Base-by-base conservation (phyloP, 352 stramenopile genomes). In the Globisporangium cylindrosporum region DNA sequence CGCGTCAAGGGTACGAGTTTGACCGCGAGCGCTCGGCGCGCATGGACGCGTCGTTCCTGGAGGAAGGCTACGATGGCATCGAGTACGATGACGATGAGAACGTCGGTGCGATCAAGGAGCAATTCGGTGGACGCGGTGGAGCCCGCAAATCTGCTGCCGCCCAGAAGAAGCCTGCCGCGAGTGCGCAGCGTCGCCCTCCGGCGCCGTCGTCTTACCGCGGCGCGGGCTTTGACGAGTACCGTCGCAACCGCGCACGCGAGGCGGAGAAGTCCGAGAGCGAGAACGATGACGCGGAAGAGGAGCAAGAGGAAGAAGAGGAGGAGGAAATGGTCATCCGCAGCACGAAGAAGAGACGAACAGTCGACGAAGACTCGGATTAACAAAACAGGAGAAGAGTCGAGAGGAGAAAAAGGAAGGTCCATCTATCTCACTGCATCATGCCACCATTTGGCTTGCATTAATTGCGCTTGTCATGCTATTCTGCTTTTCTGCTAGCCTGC, bases 51-150 rank as follows among this genome's bases (percentile, higher is more conserved):
- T 79, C 78, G n/a, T 95, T 94, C 70, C 67, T 95, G 1, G 86
- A 95, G 66, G 84, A 94, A 49, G 86, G 84, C 12, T 91, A 89
- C 67, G 86, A 91, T 59, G 79, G 72, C 32, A 77, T 78, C 59
- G 87, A 95, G 18, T 93, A 95, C 65, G 88, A 95, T 48, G 88
- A 95, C 57, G 84, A 92, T 48, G 86, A 93, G 46, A 89, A 93
- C 66, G 82, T 95, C 3, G 87, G 81, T 3, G 86, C 84, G 10
- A 95, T 93, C 74, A 95, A 93, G 69, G 84, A 95, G 51, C 84
- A 94, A 66, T 95, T 87, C 57, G 86, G 88, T 22, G 77, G 71
- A 4, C 75, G 83, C 55, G 84, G 85, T 9, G 74, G 66, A 3
- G 70, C 79, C 36, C 79, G 80, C 53, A 90, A 88, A 57, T 72